Conservation (phyloP, 345 rosid genomes). For the Erodium maritimum region DNA sequence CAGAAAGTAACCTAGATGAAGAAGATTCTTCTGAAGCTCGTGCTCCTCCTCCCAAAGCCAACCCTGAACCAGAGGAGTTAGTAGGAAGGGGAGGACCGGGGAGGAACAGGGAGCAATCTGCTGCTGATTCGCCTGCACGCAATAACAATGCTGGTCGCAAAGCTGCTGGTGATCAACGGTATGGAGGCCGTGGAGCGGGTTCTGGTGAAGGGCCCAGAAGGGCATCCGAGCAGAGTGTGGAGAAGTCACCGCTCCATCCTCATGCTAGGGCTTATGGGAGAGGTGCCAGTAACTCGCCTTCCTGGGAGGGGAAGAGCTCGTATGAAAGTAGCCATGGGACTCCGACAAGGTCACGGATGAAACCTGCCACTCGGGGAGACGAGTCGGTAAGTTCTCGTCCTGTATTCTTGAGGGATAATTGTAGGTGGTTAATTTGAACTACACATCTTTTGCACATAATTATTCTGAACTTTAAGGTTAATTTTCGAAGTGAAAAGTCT, state of each 20-base stretch:
- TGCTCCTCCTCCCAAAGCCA: constrained; percentile 32
- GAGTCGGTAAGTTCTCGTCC: constrained; percentile 39
- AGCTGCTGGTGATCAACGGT: constrained; percentile 31
- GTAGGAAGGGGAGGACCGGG: constrained; percentile 24
- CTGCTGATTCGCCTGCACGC: constrained; percentile 36
- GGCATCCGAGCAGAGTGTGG: constrained; percentile 51
- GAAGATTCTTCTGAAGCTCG: constrained; percentile 22
- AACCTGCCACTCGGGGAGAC: constrained; percentile 39
- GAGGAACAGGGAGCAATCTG: constrained; percentile 24
- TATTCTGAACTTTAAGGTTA: too few species aligned
- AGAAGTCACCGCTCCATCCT: constrained; percentile 50
- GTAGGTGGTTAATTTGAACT: too few species aligned
- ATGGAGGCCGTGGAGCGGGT: constrained; percentile 36
- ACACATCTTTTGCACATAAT: too few species aligned
- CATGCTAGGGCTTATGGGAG: constrained; percentile 28
- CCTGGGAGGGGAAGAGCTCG: constrained; percentile 37
- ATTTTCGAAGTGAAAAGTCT: too few species aligned
- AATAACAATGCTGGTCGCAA: constrained; percentile 24
- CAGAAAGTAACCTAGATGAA: constrained; percentile 36
- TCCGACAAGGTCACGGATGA: constrained; percentile 45
- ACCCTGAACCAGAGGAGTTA: constrained; percentile 32
- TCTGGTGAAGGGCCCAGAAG: constrained; percentile 23
- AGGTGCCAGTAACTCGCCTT: constrained; percentile 21
- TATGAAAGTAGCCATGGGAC: constrained; percentile 39
- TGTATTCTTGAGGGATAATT: too few species aligned